These are phyloP conservation scores for Boletus rufocinnamomeus DNA, from an alignment of 768 basidiomycete genomes.

Conservation along the genomic window DNA sequence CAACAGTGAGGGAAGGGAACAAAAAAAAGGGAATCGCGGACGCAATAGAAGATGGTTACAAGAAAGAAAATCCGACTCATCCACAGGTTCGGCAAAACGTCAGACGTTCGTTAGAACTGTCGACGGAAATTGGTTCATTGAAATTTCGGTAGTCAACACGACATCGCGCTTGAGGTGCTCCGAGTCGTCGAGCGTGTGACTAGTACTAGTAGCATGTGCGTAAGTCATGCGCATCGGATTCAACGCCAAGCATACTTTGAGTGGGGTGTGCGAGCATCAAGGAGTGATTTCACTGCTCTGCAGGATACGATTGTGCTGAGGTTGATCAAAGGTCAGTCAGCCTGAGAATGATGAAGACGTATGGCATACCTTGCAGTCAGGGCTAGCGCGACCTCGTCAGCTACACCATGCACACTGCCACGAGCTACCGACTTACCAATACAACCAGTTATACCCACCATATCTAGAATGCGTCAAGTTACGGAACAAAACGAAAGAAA, in stretches of 20 bases:
- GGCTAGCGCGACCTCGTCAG: conserved; percentile 10
- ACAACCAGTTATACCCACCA: conserved; percentile 1
- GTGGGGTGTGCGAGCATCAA: background rate
- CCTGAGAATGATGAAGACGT: background rate
- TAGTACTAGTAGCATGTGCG: background rate
- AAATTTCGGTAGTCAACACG: background rate
- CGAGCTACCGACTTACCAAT: conserved; percentile 2
- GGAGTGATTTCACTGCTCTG: background rate
- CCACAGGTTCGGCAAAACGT: background rate
- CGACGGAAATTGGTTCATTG: background rate
- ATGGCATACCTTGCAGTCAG: background rate
- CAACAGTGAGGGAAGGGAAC: background rate
- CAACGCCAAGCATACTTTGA: background rate
- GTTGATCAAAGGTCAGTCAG: background rate
- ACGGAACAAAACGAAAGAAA: background rate
- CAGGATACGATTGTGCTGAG: background rate
- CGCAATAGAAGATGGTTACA: background rate
- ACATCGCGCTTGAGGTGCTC: background rate
- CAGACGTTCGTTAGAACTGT: background rate
- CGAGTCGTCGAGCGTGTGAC: background rate
- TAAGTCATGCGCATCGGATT: background rate
- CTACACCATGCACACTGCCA: background rate
- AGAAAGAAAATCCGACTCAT: background rate
- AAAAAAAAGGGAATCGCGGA: too few relatives aligned
- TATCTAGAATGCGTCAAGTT: background rate